Evolutionary conservation across 2,329 filamentous ascomycete species (phyloP), one percentile per base, ranked within the genome.

Genomic region (Cadophora gregata): DNA sequence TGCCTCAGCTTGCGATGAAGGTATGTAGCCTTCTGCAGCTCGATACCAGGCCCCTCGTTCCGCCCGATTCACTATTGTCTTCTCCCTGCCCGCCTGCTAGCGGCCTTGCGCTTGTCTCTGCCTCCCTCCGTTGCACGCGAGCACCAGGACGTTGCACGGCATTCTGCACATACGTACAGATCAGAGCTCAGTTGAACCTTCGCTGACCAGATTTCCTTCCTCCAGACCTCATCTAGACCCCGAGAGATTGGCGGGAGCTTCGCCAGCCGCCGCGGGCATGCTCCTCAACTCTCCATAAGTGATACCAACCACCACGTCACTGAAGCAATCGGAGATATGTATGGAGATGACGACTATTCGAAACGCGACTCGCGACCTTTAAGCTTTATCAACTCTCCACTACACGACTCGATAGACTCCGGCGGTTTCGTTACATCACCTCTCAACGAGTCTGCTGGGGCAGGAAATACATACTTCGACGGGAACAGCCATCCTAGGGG

Each of bases 221-320:
- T 67, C 62, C 69, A 78, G 77, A 77, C 77, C 66, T 76, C 77
- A 65, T 71, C 76, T 51, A 75, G 76, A 73, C 75, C 76, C 62
- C 74, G 74, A 69, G 76, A 77, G 51, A 70, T 77, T 69, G 77
- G 77, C 64, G 77, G 73, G 59, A 75, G 74, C 65, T 78, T 77
- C 69, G 73, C 71, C 65, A 77, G 71, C 62, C 71, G 75, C 65
- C 71, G 76, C 36, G 75, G 76, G 56, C 76, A 78, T 75, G 73
- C 59, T 66, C 53, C 69, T 33, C 75, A 77, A 72, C 71, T 77
- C 36, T 78, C 77, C 25, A 78, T 91, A 77, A 90, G 86, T 81
- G 89, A 92, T 80, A 87, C 90, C 73, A 88, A 81, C 77, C 89
- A 92, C 79, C 90, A 92, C 84, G 88, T 92, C 74, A 93, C 90